A percentile compares a stretch with the other conserved stretches of the same genome.
These are phyloP conservation scores for Medicago arabica DNA, from an alignment of 306 rosid species.

Conservation along the genomic window DNA sequence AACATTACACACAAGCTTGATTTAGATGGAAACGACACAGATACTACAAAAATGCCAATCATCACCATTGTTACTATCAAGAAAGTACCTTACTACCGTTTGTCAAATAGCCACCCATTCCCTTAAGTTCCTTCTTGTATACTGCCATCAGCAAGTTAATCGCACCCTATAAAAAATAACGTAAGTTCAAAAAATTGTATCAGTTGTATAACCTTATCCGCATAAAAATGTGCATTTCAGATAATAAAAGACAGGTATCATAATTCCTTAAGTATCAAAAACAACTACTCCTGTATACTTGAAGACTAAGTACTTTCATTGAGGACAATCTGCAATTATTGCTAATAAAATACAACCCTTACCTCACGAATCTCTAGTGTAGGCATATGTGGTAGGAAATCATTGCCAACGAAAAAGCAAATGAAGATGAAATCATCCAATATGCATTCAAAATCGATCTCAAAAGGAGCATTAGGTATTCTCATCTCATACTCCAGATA, in stretches of 20 bases:
- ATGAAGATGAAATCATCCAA: conserved; percentile 97
- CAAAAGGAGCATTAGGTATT: conserved; percentile 74
- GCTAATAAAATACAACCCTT: background rate
- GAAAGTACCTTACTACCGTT: conserved; percentile 83
- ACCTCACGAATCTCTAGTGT: conserved; percentile 99
- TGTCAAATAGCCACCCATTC: conserved; percentile 88
- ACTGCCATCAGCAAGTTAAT: conserved; percentile 90
- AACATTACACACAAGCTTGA: conserved; percentile 21
- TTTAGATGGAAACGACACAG: conserved; percentile 7
- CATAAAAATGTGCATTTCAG: conserved; percentile 7
- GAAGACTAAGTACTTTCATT: background rate
- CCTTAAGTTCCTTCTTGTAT: conserved; percentile 82
- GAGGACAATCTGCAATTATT: conserved; percentile 15
- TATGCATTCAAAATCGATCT: conserved; percentile 81
- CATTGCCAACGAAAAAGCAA: conserved; percentile 96
- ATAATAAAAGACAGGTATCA: background rate
- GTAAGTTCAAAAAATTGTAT: conserved; percentile 12
- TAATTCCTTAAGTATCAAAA: conserved; percentile 15
- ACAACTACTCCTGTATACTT: background rate
- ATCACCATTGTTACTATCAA: conserved; percentile 14
- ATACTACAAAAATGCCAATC: conserved; percentile 7
- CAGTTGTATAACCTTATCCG: conserved; percentile 19
- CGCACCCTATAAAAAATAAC: conserved; percentile 70
- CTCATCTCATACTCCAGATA: conserved; percentile 86
- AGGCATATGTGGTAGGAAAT: conserved; percentile 99